A percentile compares a stretch with the other conserved stretches of the same genome.
These are phyloP conservation scores for Xylariaceae sp. DNA, from an alignment of 2,329 filamentous ascomycete genomes.

Conservation along the genomic window DNA sequence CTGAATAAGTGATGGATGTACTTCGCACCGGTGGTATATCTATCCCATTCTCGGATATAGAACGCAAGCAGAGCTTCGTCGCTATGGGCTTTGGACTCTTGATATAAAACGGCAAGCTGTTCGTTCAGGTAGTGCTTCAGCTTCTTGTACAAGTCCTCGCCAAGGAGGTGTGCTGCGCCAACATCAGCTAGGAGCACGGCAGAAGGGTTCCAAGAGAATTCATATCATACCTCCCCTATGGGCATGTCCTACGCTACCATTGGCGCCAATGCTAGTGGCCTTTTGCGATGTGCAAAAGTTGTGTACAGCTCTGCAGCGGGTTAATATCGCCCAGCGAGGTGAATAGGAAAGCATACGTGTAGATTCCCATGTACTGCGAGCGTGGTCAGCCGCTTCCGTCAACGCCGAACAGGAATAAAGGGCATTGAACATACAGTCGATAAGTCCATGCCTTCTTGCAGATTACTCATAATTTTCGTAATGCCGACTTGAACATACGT, in stretches of 20 bases:
- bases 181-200: slow-evolving; percentile 19
- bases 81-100: slow-evolving; percentile 70
- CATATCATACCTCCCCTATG: slow-evolving; percentile 65
- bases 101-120: slow-evolving; percentile 69
- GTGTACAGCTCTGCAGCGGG: slow-evolving; percentile 68
- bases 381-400: slow-evolving; percentile 14
- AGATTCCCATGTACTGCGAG: slow-evolving; percentile 84
- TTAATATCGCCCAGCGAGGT: slow-evolving; percentile 34
- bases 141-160: slow-evolving; percentile 92
- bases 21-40: slow-evolving; percentile 92
- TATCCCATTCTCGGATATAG: slow-evolving; percentile 95
- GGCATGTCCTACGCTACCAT: slow-evolving; percentile 45
- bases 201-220: background rate
- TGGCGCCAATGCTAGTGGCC: slow-evolving; percentile 58
- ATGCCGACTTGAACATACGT: slow-evolving; percentile 83
- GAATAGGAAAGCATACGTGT: slow-evolving; percentile 59
- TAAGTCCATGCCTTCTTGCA: slow-evolving; percentile 92
- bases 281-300: slow-evolving; percentile 99
- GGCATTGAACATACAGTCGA: slow-evolving; percentile 57
- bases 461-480: slow-evolving; percentile 85
- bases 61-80: slow-evolving; percentile 88
- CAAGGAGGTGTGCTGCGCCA: slow-evolving; percentile 77
- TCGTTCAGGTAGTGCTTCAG: slow-evolving; percentile 77
- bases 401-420: background rate
- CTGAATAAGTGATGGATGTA: slow-evolving; percentile 97